phyloP scores from a whole-genome alignment of 768 basidiomycete genomes.

The Suillus spraguei region DNA sequence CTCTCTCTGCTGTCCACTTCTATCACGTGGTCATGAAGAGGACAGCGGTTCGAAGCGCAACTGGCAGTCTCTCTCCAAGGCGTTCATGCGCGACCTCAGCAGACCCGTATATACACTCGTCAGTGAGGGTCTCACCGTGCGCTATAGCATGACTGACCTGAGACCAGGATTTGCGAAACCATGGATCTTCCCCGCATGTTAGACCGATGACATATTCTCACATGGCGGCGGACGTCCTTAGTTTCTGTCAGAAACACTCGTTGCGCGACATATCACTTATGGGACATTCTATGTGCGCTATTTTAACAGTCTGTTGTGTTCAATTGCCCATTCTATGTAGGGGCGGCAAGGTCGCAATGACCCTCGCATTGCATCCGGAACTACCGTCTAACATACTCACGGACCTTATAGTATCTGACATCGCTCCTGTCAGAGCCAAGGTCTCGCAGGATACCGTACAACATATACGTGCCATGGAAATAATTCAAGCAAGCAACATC shows the following conservation, averaged over 20 bases:
- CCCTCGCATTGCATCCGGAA: slow-evolving; percentile 53
- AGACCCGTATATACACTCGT: slow-evolving; percentile 78
- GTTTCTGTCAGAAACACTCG: slow-evolving; percentile 59
- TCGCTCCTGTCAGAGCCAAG: slow-evolving; percentile 65
- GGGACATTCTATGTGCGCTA: slow-evolving; percentile 86
- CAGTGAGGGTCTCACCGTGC: slow-evolving; percentile 19
- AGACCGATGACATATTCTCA: slow-evolving; percentile 72
- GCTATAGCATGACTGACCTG: background rate
- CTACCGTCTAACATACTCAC: slow-evolving; percentile 46
- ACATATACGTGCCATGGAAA: slow-evolving; percentile 75
- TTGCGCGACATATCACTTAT: slow-evolving; percentile 70
- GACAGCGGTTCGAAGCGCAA: slow-evolving; percentile 86
- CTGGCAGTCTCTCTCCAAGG: slow-evolving; percentile 81
- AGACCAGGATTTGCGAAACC: slow-evolving; percentile 83
- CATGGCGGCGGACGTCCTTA: slow-evolving; percentile 79
- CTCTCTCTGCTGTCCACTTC: slow-evolving; percentile 6
- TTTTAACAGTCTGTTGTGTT: background rate
- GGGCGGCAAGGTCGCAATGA: slow-evolving; percentile 87
- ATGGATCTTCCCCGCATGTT: slow-evolving; percentile 79
- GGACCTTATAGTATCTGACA: slow-evolving; percentile 77
- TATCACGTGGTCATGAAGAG: slow-evolving; percentile 9
- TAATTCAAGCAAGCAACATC: slow-evolving; percentile 61
- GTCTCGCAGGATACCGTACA: slow-evolving; percentile 63
- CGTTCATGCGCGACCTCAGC: slow-evolving; percentile 63
- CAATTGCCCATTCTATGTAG: slow-evolving; percentile 28